Evolutionary conservation across 805 yeast genomes (phyloP), one percentile per base, ranked within the genome.

Genomic region (Starmerella davenportii): DNA sequence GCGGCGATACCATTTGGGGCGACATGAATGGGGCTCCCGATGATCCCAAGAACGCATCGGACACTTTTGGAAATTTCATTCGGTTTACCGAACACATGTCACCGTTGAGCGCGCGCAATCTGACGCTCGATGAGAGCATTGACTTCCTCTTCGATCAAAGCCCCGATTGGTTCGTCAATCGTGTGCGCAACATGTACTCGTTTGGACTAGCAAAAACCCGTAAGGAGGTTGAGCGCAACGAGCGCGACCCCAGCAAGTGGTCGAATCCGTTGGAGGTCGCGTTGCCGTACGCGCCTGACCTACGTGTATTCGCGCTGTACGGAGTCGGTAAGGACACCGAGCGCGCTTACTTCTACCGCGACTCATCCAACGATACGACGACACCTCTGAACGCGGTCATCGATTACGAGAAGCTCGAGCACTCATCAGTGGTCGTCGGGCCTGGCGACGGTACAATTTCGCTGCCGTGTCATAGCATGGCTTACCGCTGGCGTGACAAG

Each of bases 241-340:
- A 79, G 43, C 62, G 72, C n/a, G 69, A 70, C 49, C 85, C 72
- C 48, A 64, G 70, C 36, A 82, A 79, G 55, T 90, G 98, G 98
- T 59, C 74, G n/a, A 90, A 90, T 53, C 98, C 98, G 2, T 62
- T 90, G 35, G 96, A 90, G 55, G 95, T 75, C 0, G 72, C 87
- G 3, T 66, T 90, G 32, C 98, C 98, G 1, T 65, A 79, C 52
- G 98, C 98, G 0, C 96, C 96, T 3, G 81, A 81, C 53, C 63
- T 90, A 77, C 79, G 80, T 47, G 64, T 84, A 8, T 90, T 64
- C 58, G 81, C 95, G 52, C 76, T 90, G 51, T 90, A 90, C 52
- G 98, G 98, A 4, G 82, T 84, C n/a, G 93, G 95, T 5, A 87
- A 84, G 47, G 92, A 93, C 18, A 87, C 98, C 0, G 98, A 90